These are phyloP conservation scores for Brassica carinata DNA, from an alignment of 345 rosid genomes.

Conservation along the genomic window DNA sequence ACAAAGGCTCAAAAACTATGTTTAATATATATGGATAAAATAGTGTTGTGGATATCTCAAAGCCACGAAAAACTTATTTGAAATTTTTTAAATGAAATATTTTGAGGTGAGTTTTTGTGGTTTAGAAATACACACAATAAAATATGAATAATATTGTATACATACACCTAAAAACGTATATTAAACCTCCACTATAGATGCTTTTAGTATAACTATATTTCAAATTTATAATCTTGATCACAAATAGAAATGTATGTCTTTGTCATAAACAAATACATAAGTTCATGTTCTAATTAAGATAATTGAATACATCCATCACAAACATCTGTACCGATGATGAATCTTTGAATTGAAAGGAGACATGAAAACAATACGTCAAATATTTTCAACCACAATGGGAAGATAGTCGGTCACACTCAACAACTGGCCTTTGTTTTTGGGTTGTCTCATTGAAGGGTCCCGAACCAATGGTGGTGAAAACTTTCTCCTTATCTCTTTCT, in stretches of 20 bases:
- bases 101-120: not conserved
- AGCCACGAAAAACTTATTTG: not conserved
- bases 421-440: slow-evolving; percentile 38
- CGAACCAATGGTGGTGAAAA: slow-evolving; percentile 33
- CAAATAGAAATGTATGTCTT: not conserved
- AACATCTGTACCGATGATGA: slow-evolving; percentile 17
- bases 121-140: not conserved
- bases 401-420: slow-evolving; percentile 37
- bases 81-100: too few species aligned
- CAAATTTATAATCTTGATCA: not conserved
- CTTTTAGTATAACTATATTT: not conserved
- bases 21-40: too few species aligned
- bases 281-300: not conserved
- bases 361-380: slow-evolving; percentile 35
- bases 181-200: not conserved
- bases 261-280: not conserved
- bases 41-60: not conserved
- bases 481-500: slow-evolving; percentile 34
- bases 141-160: not conserved
- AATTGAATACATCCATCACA: not conserved
- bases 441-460: slow-evolving; percentile 26
- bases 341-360: slow-evolving; percentile 31
- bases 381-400: slow-evolving; percentile 32
- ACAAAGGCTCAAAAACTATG: not conserved
- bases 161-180: not conserved